A percentile compares a stretch with the other conserved stretches of the same genome.
Evolutionary conservation across 306 rosid genomes (phyloP).

Genomic region (Citrullus colocynthis): DNA sequence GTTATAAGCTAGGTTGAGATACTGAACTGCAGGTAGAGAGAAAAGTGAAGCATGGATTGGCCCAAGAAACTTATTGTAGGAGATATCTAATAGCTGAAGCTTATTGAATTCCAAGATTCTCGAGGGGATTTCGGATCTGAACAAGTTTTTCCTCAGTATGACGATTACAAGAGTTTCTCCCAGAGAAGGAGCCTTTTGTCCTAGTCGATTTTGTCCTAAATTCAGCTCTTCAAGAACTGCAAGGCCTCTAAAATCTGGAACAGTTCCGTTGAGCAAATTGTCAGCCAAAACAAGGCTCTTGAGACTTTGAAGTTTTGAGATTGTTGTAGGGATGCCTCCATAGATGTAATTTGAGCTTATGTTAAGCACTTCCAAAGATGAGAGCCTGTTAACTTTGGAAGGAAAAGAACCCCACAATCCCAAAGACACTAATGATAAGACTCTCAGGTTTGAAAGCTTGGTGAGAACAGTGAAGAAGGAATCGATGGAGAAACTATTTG

Average conservation of each 20-base stretch:
- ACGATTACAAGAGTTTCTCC: slow-evolving; percentile 33
- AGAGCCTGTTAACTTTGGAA: slow-evolving; percentile 37
- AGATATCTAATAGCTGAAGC: slow-evolving; percentile 53
- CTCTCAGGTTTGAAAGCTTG: slow-evolving; percentile 53
- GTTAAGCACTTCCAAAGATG: slow-evolving; percentile 49
- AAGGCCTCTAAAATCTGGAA: slow-evolving; percentile 42
- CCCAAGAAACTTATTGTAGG: slow-evolving; percentile 48
- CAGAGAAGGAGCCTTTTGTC: slow-evolving; percentile 49
- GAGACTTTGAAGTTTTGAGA: slow-evolving; percentile 31
- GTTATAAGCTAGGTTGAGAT: slow-evolving; percentile 53
- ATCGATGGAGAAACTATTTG: slow-evolving; percentile 54
- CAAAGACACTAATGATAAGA: slow-evolving; percentile 46
- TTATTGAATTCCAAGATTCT: slow-evolving; percentile 20
- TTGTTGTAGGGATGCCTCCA: slow-evolving; percentile 48
- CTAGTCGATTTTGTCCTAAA: slow-evolving; percentile 40
- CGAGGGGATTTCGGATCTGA: slow-evolving; percentile 50
- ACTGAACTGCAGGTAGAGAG: slow-evolving; percentile 52
- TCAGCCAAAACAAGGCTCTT: slow-evolving; percentile 48
- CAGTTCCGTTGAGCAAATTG: slow-evolving; percentile 56
- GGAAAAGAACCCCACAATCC: slow-evolving; percentile 92
- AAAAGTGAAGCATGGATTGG: slow-evolving; percentile 48
- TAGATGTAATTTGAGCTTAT: slow-evolving; percentile 54
- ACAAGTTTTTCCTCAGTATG: slow-evolving; percentile 39
- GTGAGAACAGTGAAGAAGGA: slow-evolving; percentile 53
- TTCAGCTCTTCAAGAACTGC: slow-evolving; percentile 43